Base-by-base conservation (phyloP, 495 filamentous ascomycete genomes). In the Letharia lupina region DNA sequence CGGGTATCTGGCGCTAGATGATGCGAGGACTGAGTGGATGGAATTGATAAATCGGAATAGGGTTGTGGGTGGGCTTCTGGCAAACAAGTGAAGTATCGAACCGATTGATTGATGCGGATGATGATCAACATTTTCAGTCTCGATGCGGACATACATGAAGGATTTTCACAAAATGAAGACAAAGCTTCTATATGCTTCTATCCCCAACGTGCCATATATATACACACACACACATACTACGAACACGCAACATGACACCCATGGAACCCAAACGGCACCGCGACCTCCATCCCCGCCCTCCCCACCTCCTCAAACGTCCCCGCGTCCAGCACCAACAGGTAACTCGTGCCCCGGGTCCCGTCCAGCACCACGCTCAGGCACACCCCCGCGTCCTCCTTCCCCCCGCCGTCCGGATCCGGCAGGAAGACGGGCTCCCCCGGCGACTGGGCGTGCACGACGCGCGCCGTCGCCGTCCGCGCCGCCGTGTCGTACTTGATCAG, bases 401-500 rank as follows among this genome's bases (percentile, higher is more conserved):
- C 69, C 0, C 66, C 73, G 7, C 72, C 73, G 0, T 75, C 67
- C 0, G 73, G 74, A 39, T 85, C 75, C 0, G 84, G 78, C 0
- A 93, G 77, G 67, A 93, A 92, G 57, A 93, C 86, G 0, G 89
- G 79, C 70, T 93, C 90, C 5, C 89, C 86, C 1, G 90, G 87
- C 0, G 83, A 88, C 60, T 91, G 88, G 0, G 82, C 87, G 59
- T 82, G 78, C 1, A 41, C n/a, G 41, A 65, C 15, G 72, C 75
- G 4, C 77, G 74, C 90, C 86, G 91, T n/a, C 75, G 73, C 4
- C 73, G 52, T 75, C 39, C 80, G 73, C 0, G 83, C 87, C 16
- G 76, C 73, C 8, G 79, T 78, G 72, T 93, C 88, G 45, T 86
- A 83, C 70, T 93, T 93, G 62, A 83, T 77, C 33, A 94, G 81